Evolutionary conservation across 805 yeast genomes (phyloP), one percentile per base, ranked within the genome.

Genomic region (Saccharomyces cerevisiae): DNA sequence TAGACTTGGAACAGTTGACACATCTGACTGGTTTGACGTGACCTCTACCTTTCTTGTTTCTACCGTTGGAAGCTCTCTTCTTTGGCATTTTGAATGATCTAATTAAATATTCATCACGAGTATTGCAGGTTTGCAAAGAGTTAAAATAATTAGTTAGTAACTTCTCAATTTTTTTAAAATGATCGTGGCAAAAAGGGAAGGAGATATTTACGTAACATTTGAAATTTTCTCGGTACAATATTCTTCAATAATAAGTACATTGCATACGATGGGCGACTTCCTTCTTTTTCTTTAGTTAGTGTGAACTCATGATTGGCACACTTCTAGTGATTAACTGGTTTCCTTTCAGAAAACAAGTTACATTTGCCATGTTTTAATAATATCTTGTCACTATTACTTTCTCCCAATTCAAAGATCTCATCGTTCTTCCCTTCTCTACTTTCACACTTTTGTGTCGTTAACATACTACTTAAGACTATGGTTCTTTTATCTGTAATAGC

Each of bases 31-130:
- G 96, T 81, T 88, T 89, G 80, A 89, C 97, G 96, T 94, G 98
- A 78, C 99, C 99, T 89, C 99, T 94, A 78, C 98, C 98, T 84
- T 90, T 91, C 95, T 94, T 94, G 95, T 94, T 94, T 85, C 99
- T 92, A 86, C 99, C 99, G 97, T 91, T 90, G 94, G 97, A 90
- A 80, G 98, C 90, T 91, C 99, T 92, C 98, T 94, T 94, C 89
- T 94, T 94, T 81, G 99, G 98, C 99, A 94, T 94, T 66, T 78
- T 84, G 54, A 52, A 46, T 46, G 43, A 36, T 36, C 78, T 65
- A 28, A 22, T 8, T 46, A 22, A n/a, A 9, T 41, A 5, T 52
- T 48, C n/a, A 43, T 51, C 30, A 24, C 21, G 14, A 27, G 21
- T 53, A 21, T 32, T 27, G 29, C 17, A 14, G 30, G 30, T 26